Base-by-base conservation (phyloP, 306 rosid genomes). In the Biancaea sappan region DNA sequence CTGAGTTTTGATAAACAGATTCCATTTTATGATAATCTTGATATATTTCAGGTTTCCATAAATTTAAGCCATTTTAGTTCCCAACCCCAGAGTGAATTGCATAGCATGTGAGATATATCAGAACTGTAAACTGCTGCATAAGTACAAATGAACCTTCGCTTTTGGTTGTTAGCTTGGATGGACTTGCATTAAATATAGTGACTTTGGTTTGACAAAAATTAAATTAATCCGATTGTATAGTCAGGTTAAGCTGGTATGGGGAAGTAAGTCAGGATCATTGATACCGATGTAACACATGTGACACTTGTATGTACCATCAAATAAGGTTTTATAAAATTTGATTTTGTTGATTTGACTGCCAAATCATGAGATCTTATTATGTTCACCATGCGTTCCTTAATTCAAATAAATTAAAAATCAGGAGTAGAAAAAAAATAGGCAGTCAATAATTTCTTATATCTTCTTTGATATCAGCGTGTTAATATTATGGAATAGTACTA, bases 11-110 rank as follows among this genome's bases (percentile, higher is more conserved):
- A 8, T 13, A 40, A 54, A 48, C 13, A 29, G 32, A 35, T 48
- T 51, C 53, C 74, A n/a, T 69, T 61, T 69, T 11, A 61, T 18
- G 41, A 31, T 41, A 70, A 28, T 37, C 35, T 64, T 57, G 50
- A 65, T 44, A 48, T 75, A 44, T 66, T 71, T 71, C 47, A 32
- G 31, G 32, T 50, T 75, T 58, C 9, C 14, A 60, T 77, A 37
- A 59, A 72, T 14, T 44, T 67, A 54, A 58, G 72, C 16, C 40
- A 66, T 59, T 26, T 52, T 59, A 25, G 37, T 12, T 70, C 19
- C 26, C 4, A 69, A 28, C 61, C 7, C 52, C 13, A 56, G 44
- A 9, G 14, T 34, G 47, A 3, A 8, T 77, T 73, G 12, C 58
- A 58, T 26, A 58, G 46, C 53, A 8, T 44, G 52, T 43, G 37